Conservation (phyloP, 2,329 filamentous ascomycete species). For the Alternaria brassicicola region DNA sequence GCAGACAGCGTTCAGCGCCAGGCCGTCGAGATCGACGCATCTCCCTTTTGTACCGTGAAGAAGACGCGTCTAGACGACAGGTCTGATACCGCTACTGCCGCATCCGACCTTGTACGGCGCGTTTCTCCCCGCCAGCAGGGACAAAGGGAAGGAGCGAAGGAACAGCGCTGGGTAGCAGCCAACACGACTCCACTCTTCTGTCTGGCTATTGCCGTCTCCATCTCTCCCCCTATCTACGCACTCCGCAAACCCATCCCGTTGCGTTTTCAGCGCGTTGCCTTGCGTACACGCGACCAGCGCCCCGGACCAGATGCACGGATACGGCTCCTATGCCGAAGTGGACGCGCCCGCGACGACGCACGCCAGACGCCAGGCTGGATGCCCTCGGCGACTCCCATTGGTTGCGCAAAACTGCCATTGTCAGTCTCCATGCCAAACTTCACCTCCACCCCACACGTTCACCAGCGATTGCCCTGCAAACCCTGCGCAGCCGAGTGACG, state of each 20-base stretch:
- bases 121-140: not conserved
- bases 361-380: constrained; percentile 10
- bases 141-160: not conserved
- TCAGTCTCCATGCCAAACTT: not conserved
- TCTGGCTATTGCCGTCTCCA: not conserved
- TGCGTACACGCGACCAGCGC: constrained; percentile 13
- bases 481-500: not conserved
- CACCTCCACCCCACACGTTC: constrained; percentile 14
- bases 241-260: not conserved
- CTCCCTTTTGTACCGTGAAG: not conserved
- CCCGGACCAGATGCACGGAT: constrained; percentile 14
- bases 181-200: not conserved
- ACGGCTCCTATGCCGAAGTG: constrained; percentile 10
- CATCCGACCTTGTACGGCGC: constrained; percentile 12
- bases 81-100: constrained; percentile 3
- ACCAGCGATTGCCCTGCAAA: not conserved
- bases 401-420: not conserved
- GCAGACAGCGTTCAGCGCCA: constrained; percentile 3
- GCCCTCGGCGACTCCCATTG: constrained; percentile 23
- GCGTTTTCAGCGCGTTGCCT: not conserved
- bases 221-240: not conserved
- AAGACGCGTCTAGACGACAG: not conserved
- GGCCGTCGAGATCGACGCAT: not conserved
- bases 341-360: not conserved
- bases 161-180: not conserved